Conservation (phyloP, 805 yeast species). For the Ogataea kodamae region DNA sequence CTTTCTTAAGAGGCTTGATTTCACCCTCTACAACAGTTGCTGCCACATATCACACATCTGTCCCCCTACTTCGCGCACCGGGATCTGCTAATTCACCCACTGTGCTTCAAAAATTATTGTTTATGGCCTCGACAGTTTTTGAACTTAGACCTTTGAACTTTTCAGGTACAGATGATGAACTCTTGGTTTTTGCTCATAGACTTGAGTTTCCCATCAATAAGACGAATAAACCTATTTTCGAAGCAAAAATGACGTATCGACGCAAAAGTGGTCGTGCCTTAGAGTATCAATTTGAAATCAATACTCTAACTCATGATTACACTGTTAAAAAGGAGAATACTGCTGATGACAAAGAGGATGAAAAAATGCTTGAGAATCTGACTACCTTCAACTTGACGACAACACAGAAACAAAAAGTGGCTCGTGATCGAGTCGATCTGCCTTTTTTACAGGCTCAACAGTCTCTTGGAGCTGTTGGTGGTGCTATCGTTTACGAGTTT, state of each 20-base stretch:
- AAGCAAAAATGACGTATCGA: conserved; percentile 56
- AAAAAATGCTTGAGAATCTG: conserved; percentile 58
- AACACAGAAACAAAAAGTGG: conserved; percentile 67
- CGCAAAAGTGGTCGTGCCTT: conserved; percentile 84
- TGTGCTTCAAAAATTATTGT: conserved; percentile 39
- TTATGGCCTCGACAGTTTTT: conserved; percentile 72
- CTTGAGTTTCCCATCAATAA: conserved; percentile 50
- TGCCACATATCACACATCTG: conserved; percentile 46
- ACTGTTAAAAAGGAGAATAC: conserved; percentile 31
- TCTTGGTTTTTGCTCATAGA: conserved; percentile 37
- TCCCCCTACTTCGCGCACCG: conserved; percentile 23
- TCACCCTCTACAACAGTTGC: conserved; percentile 44
- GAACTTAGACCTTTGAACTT: conserved; percentile 48
- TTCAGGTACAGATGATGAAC: conserved; percentile 38
- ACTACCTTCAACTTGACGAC: conserved; percentile 87
- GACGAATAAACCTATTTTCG: conserved; percentile 44
- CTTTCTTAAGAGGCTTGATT: conserved; percentile 25
- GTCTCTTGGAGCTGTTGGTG: conserved; percentile 64
- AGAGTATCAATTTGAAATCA: conserved; percentile 49
- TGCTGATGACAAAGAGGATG: conserved; percentile 40
- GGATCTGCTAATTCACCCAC: conserved; percentile 19
- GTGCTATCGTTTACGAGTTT: conserved; percentile 93
- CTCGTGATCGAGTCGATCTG: conserved; percentile 79
- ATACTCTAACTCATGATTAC: conserved; percentile 42
- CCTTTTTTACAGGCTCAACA: conserved; percentile 91